These are phyloP conservation scores for Ascochyta fabae DNA, from an alignment of 2,329 filamentous ascomycete genomes.

Conservation along the genomic window DNA sequence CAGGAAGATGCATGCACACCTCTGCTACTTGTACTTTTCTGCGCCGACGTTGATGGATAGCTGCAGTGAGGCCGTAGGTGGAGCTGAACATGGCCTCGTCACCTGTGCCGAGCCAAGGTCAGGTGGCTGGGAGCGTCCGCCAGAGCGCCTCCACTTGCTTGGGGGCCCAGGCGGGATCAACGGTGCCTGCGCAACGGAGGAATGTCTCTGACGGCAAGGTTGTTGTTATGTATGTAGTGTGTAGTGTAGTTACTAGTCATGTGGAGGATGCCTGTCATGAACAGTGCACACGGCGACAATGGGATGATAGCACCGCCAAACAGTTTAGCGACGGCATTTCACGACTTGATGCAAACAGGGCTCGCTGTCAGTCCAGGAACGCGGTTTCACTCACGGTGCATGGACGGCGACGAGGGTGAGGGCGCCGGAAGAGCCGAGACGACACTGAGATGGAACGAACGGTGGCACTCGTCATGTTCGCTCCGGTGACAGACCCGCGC, in stretches of 20 bases:
- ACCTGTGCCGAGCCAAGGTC: neutral
- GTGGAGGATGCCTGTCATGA: neutral
- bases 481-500: constrained; percentile 24
- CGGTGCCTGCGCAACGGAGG: constrained; percentile 9
- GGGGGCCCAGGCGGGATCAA: constrained; percentile 6
- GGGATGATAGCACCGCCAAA: neutral
- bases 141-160: constrained; percentile 6
- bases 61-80: neutral
- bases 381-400: constrained; percentile 11
- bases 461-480: constrained; percentile 28
- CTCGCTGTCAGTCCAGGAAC: constrained; percentile 12
- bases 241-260: neutral
- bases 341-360: constrained; percentile 1
- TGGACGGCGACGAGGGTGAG: constrained; percentile 17
- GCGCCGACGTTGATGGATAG: neutral
- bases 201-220: neutral
- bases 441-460: constrained; percentile 33
- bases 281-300: neutral
- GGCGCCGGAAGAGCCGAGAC: constrained; percentile 19
- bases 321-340: neutral
- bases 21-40: no score
- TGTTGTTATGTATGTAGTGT: neutral
- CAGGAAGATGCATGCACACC: no score
- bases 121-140: constrained; percentile 10
- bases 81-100: neutral